Evolutionary conservation across 2,329 filamentous ascomycete genomes (phyloP), one percentile per base, ranked within the genome.

Genomic region (Cyphellophora attinorum): DNA sequence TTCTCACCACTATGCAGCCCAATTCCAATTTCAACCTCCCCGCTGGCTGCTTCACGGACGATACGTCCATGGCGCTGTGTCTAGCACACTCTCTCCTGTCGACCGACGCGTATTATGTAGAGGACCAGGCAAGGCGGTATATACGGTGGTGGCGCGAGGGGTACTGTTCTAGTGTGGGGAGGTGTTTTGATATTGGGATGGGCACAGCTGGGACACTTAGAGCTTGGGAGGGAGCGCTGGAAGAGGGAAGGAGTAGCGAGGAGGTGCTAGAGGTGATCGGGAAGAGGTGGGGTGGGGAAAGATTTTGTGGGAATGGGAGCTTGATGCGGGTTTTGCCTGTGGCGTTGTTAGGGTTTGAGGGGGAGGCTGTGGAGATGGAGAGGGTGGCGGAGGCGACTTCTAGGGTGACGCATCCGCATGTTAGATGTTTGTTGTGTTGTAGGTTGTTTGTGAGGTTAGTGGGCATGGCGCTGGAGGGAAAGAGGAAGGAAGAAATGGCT

Each of bases 51-150:
- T 65, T 59, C 47, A 63, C 61, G 3, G 61, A 64, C 42, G 61
- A 65, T 38, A 64, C 59, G 1, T 56, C 58, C 10, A 61, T 64
- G 58, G 59, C 61, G 4, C 49, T 65, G 8, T 63, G 61, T 31
- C 55, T 65, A 4, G 56, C 58, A 2, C 47, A 56, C 28, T 58
- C 60, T 13, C 48, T 65, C 11, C 51, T 58, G 19, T 48, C 39
- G 5, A 39, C 46, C 1, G 53, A 52, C 16, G 14, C 27, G 16
- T 31, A 38, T 28, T 36, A 41, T 6, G 57, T 58, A 35, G 43
- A 52, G 30, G 50, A 57, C 10, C 41, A 44, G 5, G 52, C 61
- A 25, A 37, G 47, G 16, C 53, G 58, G 31, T 65, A 59, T 35
- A 41, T 61, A 4, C 43, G 49, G 4, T 65, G 61, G 62, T 46